A percentile compares a stretch with the other conserved stretches of the same genome.
These are phyloP conservation scores for Umbelopsis sp. DNA, from an alignment of 371 early-diverging fungal genomes.

Conservation along the genomic window DNA sequence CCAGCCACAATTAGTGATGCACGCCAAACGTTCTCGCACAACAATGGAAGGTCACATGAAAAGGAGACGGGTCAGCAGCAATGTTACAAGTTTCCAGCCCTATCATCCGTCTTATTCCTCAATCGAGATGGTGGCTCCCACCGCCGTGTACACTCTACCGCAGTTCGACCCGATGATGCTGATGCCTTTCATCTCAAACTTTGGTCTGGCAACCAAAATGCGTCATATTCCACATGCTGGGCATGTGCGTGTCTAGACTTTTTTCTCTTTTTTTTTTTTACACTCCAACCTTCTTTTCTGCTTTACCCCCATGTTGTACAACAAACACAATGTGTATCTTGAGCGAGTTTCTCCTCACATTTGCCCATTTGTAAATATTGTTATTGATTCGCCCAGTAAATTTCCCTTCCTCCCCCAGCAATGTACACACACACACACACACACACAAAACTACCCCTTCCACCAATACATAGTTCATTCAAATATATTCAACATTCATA, in stretches of 20 bases:
- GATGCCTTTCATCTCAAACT: slow-evolving; percentile 16
- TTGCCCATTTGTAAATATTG: slow-evolving; percentile 18
- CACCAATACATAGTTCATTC: no score
- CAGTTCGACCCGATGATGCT: slow-evolving; percentile 15
- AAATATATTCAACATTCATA: no score
- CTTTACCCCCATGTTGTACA: not conserved
- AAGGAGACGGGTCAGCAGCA: slow-evolving; percentile 9
- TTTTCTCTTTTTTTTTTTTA: not conserved
- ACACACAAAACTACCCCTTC: no score
- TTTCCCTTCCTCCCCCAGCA: not conserved
- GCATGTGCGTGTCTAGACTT: slow-evolving; percentile 19
- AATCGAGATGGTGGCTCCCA: not conserved
- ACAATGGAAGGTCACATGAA: slow-evolving; percentile 20
- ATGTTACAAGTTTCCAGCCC: not conserved
- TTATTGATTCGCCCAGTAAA: slow-evolving; percentile 5
- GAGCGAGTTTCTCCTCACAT: not conserved
- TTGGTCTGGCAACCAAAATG: slow-evolving; percentile 13
- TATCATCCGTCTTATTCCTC: not conserved
- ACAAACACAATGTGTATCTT: slow-evolving; percentile 18
- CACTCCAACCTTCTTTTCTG: not conserved
- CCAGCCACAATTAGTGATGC: slow-evolving; percentile 19
- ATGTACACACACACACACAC: no score
- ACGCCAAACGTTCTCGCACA: slow-evolving; percentile 19
- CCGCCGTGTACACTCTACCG: not conserved
- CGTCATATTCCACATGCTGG: slow-evolving; percentile 20